Percentiles rank a stretch among this genome's conserved stretches.
phyloP scores from a whole-genome alignment of 306 rosid species.

The Astragalus membranaceus region DNA sequence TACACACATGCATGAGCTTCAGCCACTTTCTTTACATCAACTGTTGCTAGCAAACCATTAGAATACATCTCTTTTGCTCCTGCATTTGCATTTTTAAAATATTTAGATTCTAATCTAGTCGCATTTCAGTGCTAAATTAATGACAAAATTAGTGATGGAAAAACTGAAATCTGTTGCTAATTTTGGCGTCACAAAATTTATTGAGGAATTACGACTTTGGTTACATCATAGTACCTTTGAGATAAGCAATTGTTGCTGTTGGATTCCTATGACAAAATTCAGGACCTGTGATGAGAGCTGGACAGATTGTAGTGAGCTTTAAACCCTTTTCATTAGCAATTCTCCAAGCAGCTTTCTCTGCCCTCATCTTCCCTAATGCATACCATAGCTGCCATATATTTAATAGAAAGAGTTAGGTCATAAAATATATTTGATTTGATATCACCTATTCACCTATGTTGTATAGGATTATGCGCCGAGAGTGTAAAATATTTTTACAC shows the following conservation, averaged over 20 bases:
- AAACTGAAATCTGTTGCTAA: no score
- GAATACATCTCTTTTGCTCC: constrained; percentile 69
- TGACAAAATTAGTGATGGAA: no score
- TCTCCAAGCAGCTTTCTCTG: constrained; percentile 84
- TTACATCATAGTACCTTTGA: constrained; percentile 52
- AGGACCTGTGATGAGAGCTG: constrained; percentile 69
- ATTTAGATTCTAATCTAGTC: neutral
- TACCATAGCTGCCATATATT: constrained; percentile 71
- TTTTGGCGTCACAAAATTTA: no score
- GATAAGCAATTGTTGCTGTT: constrained; percentile 82
- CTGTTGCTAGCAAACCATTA: constrained; percentile 57
- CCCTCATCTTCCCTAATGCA: constrained; percentile 72
- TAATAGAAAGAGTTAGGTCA: neutral
- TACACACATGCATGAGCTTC: constrained; percentile 62
- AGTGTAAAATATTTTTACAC: no score
- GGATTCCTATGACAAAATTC: constrained; percentile 45
- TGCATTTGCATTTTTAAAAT: constrained; percentile 3
- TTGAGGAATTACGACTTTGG: neutral
- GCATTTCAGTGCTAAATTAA: no score
- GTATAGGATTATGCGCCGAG: neutral
- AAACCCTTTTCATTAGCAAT: constrained; percentile 60
- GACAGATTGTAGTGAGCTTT: constrained; percentile 64
- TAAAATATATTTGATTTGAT: no score
- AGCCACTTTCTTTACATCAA: constrained; percentile 47
- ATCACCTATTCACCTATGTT: neutral